Percentiles rank a stretch among this genome's conserved stretches.
These are phyloP conservation scores for Arthrobotrys sphaeroides DNA, from an alignment of 2,329 filamentous ascomycete genomes.

Conservation along the genomic window DNA sequence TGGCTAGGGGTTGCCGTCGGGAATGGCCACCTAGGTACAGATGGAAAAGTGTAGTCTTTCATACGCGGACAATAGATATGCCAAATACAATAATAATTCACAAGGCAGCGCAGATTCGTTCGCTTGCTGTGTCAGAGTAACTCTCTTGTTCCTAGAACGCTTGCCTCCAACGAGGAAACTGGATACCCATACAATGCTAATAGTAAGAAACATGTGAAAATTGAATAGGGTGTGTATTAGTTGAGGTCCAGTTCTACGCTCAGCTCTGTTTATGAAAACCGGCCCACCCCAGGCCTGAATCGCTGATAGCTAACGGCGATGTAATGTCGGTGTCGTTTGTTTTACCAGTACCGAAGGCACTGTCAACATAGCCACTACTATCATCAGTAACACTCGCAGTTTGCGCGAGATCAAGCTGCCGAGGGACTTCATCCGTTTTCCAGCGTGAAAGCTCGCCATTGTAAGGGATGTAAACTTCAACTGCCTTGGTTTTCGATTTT, in stretches of 20 bases:
- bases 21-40: too few species aligned
- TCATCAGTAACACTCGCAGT: slow-evolving; percentile 44
- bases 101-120: too few species aligned
- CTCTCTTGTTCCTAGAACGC: too few species aligned
- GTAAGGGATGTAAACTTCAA: slow-evolving; percentile 52
- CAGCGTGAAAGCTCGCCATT: slow-evolving; percentile 48
- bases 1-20: too few species aligned
- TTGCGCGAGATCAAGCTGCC: slow-evolving; percentile 30
- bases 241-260: not conserved
- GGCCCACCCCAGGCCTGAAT: slow-evolving; percentile 47
- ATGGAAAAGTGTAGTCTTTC: too few species aligned
- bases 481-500: slow-evolving; percentile 50
- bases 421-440: slow-evolving; percentile 46
- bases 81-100: too few species aligned
- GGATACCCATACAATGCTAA: too few species aligned
- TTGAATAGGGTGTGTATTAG: not conserved
- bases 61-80: too few species aligned
- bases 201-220: too few species aligned
- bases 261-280: slow-evolving; percentile 30
- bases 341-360: slow-evolving; percentile 40
- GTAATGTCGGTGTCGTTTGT: slow-evolving; percentile 50
- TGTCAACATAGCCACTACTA: slow-evolving; percentile 45
- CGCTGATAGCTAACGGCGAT: slow-evolving; percentile 42
- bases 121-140: too few species aligned
- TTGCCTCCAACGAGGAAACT: too few species aligned